Conservation (phyloP, 1,284 basidiomycete genomes). For the Paramarasmius palmivorus region DNA sequence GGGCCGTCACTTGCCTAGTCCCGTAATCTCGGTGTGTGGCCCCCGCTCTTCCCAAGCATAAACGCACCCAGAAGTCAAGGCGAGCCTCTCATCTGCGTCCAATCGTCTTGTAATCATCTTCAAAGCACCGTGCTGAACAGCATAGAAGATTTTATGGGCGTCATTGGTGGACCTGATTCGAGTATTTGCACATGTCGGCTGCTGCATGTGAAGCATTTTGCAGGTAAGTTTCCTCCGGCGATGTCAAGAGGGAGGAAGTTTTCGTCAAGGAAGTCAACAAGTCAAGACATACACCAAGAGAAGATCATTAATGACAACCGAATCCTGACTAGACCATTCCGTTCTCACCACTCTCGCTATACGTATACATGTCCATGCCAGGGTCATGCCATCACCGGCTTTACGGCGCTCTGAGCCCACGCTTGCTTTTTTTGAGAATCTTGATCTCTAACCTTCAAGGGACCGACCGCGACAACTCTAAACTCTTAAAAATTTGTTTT, state of each 20-base stretch:
- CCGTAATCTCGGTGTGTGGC: constrained; percentile 73
- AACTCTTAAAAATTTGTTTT: constrained; percentile 5
- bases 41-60: constrained; percentile 86
- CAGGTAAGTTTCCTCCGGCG: too few species aligned
- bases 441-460: too few species aligned
- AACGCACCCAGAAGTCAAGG: constrained; percentile 67
- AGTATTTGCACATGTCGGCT: constrained; percentile 69
- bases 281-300: not conserved
- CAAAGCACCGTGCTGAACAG: constrained; percentile 61
- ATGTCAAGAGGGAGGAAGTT: not conserved
- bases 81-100: constrained; percentile 72
- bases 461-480: not conserved
- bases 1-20: too few species aligned
- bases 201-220: constrained; percentile 47
- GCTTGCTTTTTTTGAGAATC: not conserved
- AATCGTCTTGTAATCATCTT: constrained; percentile 77
- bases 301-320: not conserved
- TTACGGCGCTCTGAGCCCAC: not conserved
- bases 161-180: constrained; percentile 77
- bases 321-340: not conserved
- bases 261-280: not conserved
- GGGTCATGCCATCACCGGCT: not conserved
- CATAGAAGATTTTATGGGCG: constrained; percentile 80
- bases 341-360: not conserved
- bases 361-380: not conserved